A percentile compares a stretch with the other conserved stretches of the same genome.
phyloP scores from a whole-genome alignment of 2,329 filamentous ascomycete genomes.

The Botrytis sinoallii region DNA sequence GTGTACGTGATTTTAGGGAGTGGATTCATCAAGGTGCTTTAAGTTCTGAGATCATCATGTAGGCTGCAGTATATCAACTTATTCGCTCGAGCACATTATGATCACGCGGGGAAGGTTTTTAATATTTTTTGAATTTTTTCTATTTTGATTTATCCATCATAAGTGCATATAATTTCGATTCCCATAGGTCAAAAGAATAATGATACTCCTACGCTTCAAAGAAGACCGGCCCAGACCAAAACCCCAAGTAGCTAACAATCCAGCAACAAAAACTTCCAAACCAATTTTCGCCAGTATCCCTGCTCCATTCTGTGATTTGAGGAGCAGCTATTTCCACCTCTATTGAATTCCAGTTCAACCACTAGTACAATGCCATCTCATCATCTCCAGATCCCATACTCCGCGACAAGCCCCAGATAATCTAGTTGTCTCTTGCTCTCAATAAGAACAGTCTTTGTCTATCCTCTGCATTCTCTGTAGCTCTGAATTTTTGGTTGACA shows the following conservation, averaged over 20 bases:
- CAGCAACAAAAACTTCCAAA: background rate
- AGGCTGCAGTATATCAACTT: background rate
- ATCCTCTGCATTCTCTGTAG: constrained; percentile 12
- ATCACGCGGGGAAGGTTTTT: background rate
- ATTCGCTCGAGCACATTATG: background rate
- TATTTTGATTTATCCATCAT: background rate
- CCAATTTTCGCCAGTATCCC: constrained; percentile 3
- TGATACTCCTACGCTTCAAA: constrained; percentile 4
- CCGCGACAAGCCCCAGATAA: background rate
- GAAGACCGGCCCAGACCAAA: background rate
- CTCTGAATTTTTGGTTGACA: background rate
- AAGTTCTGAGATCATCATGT: background rate
- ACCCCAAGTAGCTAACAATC: background rate
- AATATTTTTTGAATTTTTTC: background rate
- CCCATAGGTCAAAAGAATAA: background rate
- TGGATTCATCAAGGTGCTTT: background rate
- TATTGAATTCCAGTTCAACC: background rate
- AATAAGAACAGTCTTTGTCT: constrained; percentile 17
- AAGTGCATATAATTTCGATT: background rate
- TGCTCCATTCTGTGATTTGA: no score
- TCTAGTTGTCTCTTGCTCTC: constrained; percentile 17
- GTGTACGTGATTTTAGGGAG: background rate
- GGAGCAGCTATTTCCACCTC: background rate
- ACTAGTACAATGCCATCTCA: background rate
- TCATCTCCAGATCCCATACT: background rate